Conservation (phyloP, 2,329 filamentous ascomycete genomes). For the Mycosphaerella sp. region DNA sequence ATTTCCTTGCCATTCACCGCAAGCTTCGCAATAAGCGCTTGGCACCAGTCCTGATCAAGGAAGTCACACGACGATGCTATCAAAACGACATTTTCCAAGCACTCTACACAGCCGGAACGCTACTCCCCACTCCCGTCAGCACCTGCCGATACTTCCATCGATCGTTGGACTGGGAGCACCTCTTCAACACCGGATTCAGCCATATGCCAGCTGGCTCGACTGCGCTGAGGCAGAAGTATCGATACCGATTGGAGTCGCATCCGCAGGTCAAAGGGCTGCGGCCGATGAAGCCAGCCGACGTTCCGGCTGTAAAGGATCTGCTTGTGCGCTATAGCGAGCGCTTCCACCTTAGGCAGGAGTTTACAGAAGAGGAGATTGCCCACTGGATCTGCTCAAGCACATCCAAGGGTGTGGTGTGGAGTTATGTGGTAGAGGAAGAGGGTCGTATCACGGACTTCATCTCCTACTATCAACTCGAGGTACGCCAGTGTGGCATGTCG, state of each 20-base stretch:
- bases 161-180: slow-evolving; percentile 89
- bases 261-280: slow-evolving; percentile 71
- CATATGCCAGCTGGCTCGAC: slow-evolving; percentile 78
- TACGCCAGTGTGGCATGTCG: slow-evolving; percentile 11
- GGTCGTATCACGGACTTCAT: slow-evolving; percentile 92
- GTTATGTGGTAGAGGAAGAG: slow-evolving; percentile 74
- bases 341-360: slow-evolving; percentile 79
- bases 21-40: slow-evolving; percentile 91
- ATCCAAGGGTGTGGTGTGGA: slow-evolving; percentile 79
- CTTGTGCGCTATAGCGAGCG: slow-evolving; percentile 70
- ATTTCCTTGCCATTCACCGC: slow-evolving; percentile 98
- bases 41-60: slow-evolving; percentile 91
- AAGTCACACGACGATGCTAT: slow-evolving; percentile 91
- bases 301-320: slow-evolving; percentile 67
- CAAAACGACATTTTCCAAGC: slow-evolving; percentile 83
- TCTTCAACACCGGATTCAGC: slow-evolving; percentile 91
- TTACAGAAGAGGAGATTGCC: slow-evolving; percentile 69
- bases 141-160: slow-evolving; percentile 95
- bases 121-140: slow-evolving; percentile 84
- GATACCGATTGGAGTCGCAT: slow-evolving; percentile 67
- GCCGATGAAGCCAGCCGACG: slow-evolving; percentile 70
- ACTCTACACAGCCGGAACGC: slow-evolving; percentile 87
- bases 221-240: slow-evolving; percentile 74
- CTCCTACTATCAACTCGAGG: slow-evolving; percentile 88
- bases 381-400: slow-evolving; percentile 81